Percentiles rank a stretch among this genome's conserved stretches.
Evolutionary conservation across 768 basidiomycete genomes (phyloP).

Genomic region (Pisolithus albus): DNA sequence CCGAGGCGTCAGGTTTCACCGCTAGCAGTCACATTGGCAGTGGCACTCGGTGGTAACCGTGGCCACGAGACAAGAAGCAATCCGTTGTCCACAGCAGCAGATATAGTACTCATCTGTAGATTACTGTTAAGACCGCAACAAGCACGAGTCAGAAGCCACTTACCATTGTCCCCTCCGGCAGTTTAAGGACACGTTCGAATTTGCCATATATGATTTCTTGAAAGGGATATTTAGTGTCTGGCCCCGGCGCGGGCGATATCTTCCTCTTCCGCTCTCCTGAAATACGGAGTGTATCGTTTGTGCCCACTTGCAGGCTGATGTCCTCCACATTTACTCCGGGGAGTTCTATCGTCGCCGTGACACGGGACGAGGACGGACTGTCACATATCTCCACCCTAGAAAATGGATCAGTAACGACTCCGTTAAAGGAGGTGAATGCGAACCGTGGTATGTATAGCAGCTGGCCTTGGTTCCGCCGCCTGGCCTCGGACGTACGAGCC

Average conservation of each 20-base stretch:
- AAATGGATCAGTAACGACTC: conserved; percentile 9
- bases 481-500: conserved; percentile 13
- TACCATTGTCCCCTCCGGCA: conserved; percentile 34
- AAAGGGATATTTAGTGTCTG: conserved; percentile 19
- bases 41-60: conserved; percentile 14
- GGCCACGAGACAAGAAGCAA: conserved; percentile 37
- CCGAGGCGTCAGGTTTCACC: neutral
- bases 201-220: conserved; percentile 36
- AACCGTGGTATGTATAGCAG: conserved; percentile 30
- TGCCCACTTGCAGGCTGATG: conserved; percentile 28
- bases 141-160: conserved; percentile 6
- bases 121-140: neutral
- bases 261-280: conserved; percentile 27
- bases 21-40: conserved; percentile 2
- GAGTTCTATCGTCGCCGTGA: conserved; percentile 33
- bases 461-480: conserved; percentile 18
- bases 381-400: conserved; percentile 36
- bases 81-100: conserved; percentile 34
- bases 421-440: conserved; percentile 3
- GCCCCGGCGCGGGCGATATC: conserved; percentile 12
- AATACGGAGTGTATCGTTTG: conserved; percentile 24
- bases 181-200: conserved; percentile 30
- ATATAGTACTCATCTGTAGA: conserved; percentile 30
- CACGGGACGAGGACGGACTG: conserved; percentile 25
- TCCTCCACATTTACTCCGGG: conserved; percentile 34